Evolutionary conservation across 768 basidiomycete species (phyloP), one percentile per base, ranked within the genome.

Genomic region (Pisolithus sp.): DNA sequence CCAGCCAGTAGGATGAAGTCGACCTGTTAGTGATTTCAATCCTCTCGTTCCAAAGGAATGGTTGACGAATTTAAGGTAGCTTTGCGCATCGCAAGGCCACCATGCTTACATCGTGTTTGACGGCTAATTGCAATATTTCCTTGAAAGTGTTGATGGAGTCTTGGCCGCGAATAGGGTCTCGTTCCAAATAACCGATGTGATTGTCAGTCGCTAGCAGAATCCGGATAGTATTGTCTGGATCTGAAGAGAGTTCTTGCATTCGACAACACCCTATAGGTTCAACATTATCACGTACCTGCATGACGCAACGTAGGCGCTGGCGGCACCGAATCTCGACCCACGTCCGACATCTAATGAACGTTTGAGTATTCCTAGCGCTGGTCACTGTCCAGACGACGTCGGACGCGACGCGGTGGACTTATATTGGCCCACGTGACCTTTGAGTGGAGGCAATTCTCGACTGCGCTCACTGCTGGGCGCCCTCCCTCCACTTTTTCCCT

Each of bases 1-100:
- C 96, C 96, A 13, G 87, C 95, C 7, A 98, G 82, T 8, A 99
- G 80, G 41, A 99, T 78, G 64, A 98, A 91, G 71, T 99, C 96
- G 50, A 97, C 95, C 92, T 95, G 54, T 24, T 20, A 28, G n/a
- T 7, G 2, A 7, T 3, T 34, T 34, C 34, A 34, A 34, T 15
- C 34, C 34, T n/a, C 34, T 34, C 12, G 34, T 34, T 34, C 34
- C 13, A 34, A 12, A 34, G 5, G 12, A 13, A 34, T 12, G 13
- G 34, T 2, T 12, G 13, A 13, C 15, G 34, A 4, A 34, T 34
- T 5, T 10, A 34, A 34, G 31, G 31, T 34, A 34, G 31, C 31
- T 1, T 34, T 34, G 12, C 31, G 31, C 9, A 2, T 13, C 12
- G 34, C 13, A 12, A 10, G 34, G 34, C 34, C 13, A 34, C 13